Evolutionary conservation across 1,139 yeast species (phyloP), one percentile per base, ranked within the genome.

Genomic region (Pichia sp.): DNA sequence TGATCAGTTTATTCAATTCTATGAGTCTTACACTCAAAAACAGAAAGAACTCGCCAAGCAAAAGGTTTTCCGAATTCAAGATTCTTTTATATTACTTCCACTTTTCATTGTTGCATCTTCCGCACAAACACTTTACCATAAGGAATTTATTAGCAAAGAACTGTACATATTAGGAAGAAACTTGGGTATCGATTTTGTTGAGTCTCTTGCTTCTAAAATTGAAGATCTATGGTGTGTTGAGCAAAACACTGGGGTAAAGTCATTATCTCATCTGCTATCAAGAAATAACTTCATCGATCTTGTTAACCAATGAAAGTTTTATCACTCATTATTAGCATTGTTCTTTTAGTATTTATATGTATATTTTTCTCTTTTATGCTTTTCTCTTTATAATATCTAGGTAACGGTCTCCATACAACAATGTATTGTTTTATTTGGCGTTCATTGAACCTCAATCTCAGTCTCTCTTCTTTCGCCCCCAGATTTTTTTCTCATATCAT

Each of bases 81-180:
- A 39, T 20, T 50, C 42, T 15, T 41, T 44, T 23, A 38, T 48
- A n/a, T 35, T 54, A 4, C 28, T 53, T 21, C 55, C 66, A 11
- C 44, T 64, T 15, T 58, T 62, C 34, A 47, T 63, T 12, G 51
- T 58, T 2, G 67, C 67, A 2, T 54, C 60, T 33, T 55, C 62
- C 5, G 45, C 64, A 1, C 47, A 46, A 9, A 47, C 51, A 5
- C 34, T 50, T 24, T 31, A 30, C 3, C 60, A 62, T 35, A 48
- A 59, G 21, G 56, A 51, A 18, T 47, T 49, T 26, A 44, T 63
- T 3, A 45, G 59, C 17, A 48, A 49, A 28, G 59, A 54, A 35
- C 36, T 63, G 9, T 51, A 52, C 30, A 42, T 52, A 1, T 36
- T 50, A 17, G 45, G 56, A 1, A 36, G 39, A 9, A 44, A 47